These are phyloP conservation scores for Phaeosphaeria sp. DNA, from an alignment of 2,329 filamentous ascomycete genomes.

Conservation along the genomic window DNA sequence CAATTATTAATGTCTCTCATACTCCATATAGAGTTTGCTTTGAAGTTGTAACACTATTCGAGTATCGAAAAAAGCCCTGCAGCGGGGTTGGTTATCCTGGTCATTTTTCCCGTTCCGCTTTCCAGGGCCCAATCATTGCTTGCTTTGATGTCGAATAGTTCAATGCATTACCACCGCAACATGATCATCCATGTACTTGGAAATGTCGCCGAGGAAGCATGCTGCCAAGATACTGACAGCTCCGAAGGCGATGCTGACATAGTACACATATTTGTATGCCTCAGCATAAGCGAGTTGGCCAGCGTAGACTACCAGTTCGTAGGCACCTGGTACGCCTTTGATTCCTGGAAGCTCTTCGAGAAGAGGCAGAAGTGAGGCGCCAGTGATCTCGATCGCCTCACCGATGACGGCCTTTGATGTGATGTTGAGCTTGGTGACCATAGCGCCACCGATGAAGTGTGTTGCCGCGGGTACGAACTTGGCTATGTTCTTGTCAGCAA, in stretches of 20 bases:
- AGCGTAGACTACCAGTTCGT: slow-evolving; percentile 56
- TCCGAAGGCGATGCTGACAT: slow-evolving; percentile 68
- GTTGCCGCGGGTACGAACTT: slow-evolving; percentile 33
- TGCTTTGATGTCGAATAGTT: no score
- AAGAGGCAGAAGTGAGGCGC: slow-evolving; percentile 49
- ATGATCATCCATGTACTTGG: slow-evolving; percentile 35
- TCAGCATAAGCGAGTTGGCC: slow-evolving; percentile 65
- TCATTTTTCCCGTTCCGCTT: no score
- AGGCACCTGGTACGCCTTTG: slow-evolving; percentile 55
- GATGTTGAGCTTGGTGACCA: slow-evolving; percentile 59
- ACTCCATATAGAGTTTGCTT: no score
- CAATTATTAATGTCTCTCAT: no score
- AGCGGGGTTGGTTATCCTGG: no score
- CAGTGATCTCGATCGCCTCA: slow-evolving; percentile 53
- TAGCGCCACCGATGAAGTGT: slow-evolving; percentile 44
- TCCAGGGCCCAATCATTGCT: no score
- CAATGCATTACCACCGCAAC: slow-evolving; percentile 26
- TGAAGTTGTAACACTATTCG: no score
- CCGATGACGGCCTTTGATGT: slow-evolving; percentile 58
- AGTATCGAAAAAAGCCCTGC: no score
- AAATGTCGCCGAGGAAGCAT: slow-evolving; percentile 66
- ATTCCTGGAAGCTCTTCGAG: slow-evolving; percentile 55
- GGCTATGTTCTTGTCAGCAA: slow-evolving; percentile 6
- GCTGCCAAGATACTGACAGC: slow-evolving; percentile 62
- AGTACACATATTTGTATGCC: slow-evolving; percentile 68